A percentile compares a stretch with the other conserved stretches of the same genome.
These are phyloP conservation scores for Eucalyptus camaldulensis DNA, from an alignment of 345 rosid species.

Conservation along the genomic window DNA sequence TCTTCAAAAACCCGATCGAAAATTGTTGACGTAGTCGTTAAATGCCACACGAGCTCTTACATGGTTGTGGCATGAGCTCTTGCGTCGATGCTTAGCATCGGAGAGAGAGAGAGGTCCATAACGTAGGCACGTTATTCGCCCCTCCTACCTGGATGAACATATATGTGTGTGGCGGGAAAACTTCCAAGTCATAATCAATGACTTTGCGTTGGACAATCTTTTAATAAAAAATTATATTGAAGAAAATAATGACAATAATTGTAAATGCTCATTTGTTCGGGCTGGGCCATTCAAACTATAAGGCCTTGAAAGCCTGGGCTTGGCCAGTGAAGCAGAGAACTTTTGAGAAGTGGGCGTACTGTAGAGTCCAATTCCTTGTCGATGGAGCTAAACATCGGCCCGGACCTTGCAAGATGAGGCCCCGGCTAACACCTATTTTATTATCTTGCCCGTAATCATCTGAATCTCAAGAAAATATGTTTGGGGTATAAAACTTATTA, in stretches of 20 bases:
- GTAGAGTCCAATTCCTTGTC: neutral
- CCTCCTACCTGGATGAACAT: neutral
- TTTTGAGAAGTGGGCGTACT: neutral
- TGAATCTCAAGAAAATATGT: neutral
- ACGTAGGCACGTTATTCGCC: too few species aligned
- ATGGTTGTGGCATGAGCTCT: neutral
- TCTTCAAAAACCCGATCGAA: too few species aligned
- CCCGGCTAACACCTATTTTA: neutral
- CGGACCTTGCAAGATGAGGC: neutral
- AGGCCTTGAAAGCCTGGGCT: neutral
- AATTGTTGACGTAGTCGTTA: neutral
- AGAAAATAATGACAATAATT: neutral
- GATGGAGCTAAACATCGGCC: neutral
- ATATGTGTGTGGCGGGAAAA: neutral
- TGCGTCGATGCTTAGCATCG: too few species aligned
- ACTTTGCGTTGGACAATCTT: neutral
- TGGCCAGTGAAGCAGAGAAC: neutral
- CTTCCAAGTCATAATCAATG: neutral
- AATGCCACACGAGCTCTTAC: neutral
- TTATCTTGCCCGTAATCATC: neutral
- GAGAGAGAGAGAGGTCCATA: too few species aligned
- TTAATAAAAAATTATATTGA: neutral
- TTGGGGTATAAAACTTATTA: neutral
- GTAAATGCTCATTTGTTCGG: neutral
- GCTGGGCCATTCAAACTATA: neutral